Conservation (phyloP, 495 filamentous ascomycete genomes). For the Rusavskia elegans region DNA sequence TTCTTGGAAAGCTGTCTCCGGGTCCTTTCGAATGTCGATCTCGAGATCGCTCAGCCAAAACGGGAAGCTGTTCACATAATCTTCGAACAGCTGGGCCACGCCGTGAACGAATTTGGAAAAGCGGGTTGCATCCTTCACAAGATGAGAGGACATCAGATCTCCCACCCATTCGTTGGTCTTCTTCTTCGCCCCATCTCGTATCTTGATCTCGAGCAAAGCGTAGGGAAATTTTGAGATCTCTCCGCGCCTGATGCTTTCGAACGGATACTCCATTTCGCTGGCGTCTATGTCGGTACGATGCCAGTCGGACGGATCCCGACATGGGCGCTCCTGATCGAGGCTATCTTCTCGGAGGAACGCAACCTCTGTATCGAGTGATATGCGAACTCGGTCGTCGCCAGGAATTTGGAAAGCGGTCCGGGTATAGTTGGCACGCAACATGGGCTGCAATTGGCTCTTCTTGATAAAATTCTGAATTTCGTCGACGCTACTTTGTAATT, state of each 20-base stretch:
- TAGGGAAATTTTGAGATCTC: slow-evolving; percentile 88
- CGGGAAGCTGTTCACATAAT: slow-evolving; percentile 86
- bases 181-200: slow-evolving; percentile 47
- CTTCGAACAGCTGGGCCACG: slow-evolving; percentile 79
- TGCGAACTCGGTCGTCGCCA: slow-evolving; percentile 74
- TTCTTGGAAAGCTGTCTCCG: slow-evolving; percentile 76
- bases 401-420: slow-evolving; percentile 96
- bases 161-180: slow-evolving; percentile 74
- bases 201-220: slow-evolving; percentile 83
- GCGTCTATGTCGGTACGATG: slow-evolving; percentile 83
- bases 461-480: slow-evolving; percentile 69
- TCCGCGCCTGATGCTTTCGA: slow-evolving; percentile 66
- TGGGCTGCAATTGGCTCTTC: slow-evolving; percentile 61
- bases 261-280: slow-evolving; percentile 68
- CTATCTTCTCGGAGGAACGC: slow-evolving; percentile 87
- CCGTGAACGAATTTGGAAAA: slow-evolving; percentile 98
- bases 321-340: slow-evolving; percentile 68
- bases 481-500: slow-evolving; percentile 54
- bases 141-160: slow-evolving; percentile 80
- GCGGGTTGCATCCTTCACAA: slow-evolving; percentile 72
- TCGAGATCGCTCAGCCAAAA: slow-evolving; percentile 90
- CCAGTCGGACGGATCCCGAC: slow-evolving; percentile 76
- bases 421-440: slow-evolving; percentile 82
- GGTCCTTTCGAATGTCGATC: slow-evolving; percentile 83
- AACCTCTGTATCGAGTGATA: slow-evolving; percentile 84